phyloP scores from a whole-genome alignment of 2,329 filamentous ascomycete genomes.

The Aspergillus sp. region DNA sequence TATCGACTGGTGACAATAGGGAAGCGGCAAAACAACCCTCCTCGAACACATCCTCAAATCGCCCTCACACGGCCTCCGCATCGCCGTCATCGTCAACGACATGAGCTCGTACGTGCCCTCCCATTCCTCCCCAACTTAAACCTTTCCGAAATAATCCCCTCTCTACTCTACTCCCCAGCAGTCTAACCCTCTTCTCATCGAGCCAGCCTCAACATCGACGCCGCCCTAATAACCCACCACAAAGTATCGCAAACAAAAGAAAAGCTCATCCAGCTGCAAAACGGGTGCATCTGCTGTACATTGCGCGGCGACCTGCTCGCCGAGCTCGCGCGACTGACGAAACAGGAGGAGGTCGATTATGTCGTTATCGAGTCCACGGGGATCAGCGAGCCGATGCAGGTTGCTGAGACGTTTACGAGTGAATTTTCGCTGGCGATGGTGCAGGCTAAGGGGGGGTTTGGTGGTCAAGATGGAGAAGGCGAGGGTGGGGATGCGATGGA shows the following conservation, averaged over 20 bases:
- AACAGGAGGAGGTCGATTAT: slow-evolving; percentile 69
- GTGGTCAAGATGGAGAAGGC: slow-evolving; percentile 48
- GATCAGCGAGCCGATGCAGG: slow-evolving; percentile 74
- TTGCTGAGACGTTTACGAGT: slow-evolving; percentile 72
- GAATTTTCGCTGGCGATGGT: slow-evolving; percentile 56
- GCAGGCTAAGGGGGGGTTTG: slow-evolving; percentile 42
- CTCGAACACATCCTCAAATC: slow-evolving; percentile 70
- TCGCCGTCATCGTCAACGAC: slow-evolving; percentile 76
- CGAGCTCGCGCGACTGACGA: slow-evolving; percentile 68
- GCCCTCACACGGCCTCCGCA: slow-evolving; percentile 66
- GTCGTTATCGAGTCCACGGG: slow-evolving; percentile 73
- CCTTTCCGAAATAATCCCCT: not conserved
- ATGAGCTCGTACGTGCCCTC: slow-evolving; percentile 59
- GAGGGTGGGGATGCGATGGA: slow-evolving; percentile 36
- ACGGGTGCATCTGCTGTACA: slow-evolving; percentile 78
- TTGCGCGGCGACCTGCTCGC: slow-evolving; percentile 72
- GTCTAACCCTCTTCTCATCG: too few species aligned
- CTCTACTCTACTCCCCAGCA: too few species aligned
- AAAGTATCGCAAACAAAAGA: slow-evolving; percentile 64
- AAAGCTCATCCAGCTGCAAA: slow-evolving; percentile 70
- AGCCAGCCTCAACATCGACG: slow-evolving; percentile 66
- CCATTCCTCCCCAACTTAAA: not conserved
- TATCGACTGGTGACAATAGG: slow-evolving; percentile 46
- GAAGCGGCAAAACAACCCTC: slow-evolving; percentile 72
- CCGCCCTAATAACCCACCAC: slow-evolving; percentile 63